These are phyloP conservation scores for Chaetomium sp. DNA, from an alignment of 2,329 filamentous ascomycete genomes.

Conservation along the genomic window DNA sequence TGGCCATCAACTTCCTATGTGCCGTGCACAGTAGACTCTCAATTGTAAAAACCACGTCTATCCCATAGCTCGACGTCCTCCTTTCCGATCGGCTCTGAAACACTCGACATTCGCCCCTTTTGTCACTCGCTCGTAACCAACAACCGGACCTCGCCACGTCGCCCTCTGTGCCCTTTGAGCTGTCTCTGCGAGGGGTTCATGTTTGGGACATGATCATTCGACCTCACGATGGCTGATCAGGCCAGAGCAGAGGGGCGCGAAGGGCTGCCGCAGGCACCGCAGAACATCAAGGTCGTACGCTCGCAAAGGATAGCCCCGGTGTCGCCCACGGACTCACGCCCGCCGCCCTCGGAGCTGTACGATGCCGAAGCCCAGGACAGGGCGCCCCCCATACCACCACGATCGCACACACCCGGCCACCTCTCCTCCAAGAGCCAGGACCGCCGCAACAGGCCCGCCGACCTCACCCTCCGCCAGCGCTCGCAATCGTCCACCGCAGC, in stretches of 20 bases:
- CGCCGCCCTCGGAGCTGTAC: constrained; percentile 41
- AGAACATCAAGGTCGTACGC: constrained; percentile 51
- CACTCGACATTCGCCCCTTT: not conserved
- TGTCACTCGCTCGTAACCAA: not conserved
- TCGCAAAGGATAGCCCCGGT: constrained; percentile 55
- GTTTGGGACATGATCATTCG: constrained; percentile 37
- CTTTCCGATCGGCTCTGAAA: not conserved
- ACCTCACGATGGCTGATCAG: constrained; percentile 49
- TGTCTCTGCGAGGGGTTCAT: constrained; percentile 19
- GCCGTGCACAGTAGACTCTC: not conserved
- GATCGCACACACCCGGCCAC: constrained; percentile 65
- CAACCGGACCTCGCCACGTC: not conserved
- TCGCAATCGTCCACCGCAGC: constrained; percentile 51
- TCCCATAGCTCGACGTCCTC: not conserved
- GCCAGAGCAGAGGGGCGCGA: constrained; percentile 37
- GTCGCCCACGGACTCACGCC: constrained; percentile 35
- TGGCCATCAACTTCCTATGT: not conserved
- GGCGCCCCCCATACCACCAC: constrained; percentile 48
- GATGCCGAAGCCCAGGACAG: constrained; percentile 40
- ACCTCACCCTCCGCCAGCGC: constrained; percentile 56
- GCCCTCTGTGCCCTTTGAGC: not conserved
- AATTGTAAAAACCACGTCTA: not conserved
- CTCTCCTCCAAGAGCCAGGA: constrained; percentile 60
- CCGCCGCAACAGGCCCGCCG: constrained; percentile 53
- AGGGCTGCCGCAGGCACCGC: constrained; percentile 41